Percentiles rank a stretch among this genome's conserved stretches.
phyloP scores from a whole-genome alignment of 139 green algal genomes.

The Tetradesmus lagerheimii region DNA sequence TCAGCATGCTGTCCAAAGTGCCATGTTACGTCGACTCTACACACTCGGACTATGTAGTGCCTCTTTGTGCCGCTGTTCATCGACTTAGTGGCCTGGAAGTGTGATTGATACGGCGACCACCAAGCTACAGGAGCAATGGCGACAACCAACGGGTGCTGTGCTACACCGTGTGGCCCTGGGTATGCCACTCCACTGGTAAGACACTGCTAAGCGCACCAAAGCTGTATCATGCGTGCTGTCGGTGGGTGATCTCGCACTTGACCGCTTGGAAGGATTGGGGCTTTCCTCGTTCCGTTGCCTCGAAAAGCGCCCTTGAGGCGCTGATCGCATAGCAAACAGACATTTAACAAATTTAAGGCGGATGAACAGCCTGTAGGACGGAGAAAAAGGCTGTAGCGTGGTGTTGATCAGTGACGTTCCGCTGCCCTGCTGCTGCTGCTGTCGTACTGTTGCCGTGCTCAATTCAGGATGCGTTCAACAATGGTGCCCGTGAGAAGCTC shows the following conservation, averaged over 20 bases:
- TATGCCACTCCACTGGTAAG: conserved; percentile 62
- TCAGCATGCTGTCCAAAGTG: too few species aligned
- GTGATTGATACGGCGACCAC: not conserved
- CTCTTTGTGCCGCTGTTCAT: not conserved
- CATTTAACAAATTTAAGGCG: not conserved
- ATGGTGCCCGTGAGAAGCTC: conserved; percentile 71
- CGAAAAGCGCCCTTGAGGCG: not conserved
- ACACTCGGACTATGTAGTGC: not conserved
- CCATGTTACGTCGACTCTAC: too few species aligned
- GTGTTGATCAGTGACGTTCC: too few species aligned
- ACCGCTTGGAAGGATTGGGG: not conserved
- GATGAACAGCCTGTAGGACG: too few species aligned
- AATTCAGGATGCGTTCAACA: conserved; percentile 69
- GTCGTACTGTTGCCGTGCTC: not conserved
- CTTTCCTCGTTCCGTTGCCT: not conserved
- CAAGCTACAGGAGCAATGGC: not conserved
- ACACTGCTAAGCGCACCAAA: not conserved
- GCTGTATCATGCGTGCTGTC: not conserved
- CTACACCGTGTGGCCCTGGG: conserved; percentile 51
- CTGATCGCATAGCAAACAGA: not conserved
- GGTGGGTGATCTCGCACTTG: too few species aligned
- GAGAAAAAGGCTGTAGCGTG: too few species aligned
- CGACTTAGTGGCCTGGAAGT: not conserved
- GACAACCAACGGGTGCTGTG: conserved; percentile 36
- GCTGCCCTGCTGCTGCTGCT: not conserved